A percentile compares a stretch with the other conserved stretches of the same genome.
Evolutionary conservation across 139 green algal species (phyloP).

Genomic region (Coelastrella sp.): DNA sequence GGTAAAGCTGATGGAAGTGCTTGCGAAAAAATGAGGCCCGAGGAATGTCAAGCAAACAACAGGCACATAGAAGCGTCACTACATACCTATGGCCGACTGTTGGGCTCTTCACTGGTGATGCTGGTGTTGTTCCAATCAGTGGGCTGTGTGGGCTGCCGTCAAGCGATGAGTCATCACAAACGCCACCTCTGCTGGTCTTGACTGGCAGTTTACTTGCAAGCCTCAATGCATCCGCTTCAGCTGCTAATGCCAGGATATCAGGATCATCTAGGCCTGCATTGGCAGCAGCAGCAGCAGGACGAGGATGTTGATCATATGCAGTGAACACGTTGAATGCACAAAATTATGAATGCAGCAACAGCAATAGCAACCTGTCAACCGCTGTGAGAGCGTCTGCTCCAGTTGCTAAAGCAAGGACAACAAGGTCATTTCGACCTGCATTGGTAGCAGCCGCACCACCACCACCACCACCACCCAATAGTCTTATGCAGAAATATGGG

Average conservation of each 20-base stretch:
- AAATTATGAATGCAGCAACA: neutral
- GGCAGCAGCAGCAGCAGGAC: slow-evolving; percentile 17
- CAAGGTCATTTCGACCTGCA: too few species aligned
- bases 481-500: too few species aligned
- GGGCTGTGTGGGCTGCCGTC: neutral
- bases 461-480: too few species aligned
- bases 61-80: neutral
- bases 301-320: neutral
- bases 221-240: neutral
- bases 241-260: slow-evolving; percentile 25
- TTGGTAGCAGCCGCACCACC: too few species aligned
- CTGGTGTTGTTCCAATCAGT: neutral
- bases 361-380: neutral
- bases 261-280: slow-evolving; percentile 10
- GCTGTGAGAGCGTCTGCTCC: too few species aligned
- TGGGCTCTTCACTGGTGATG: neutral
- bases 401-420: too few species aligned
- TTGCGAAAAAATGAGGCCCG: too few species aligned
- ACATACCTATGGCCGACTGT: neutral
- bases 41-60: neutral
- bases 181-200: neutral
- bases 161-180: neutral
- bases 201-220: neutral
- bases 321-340: neutral
- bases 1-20: too few species aligned